Conservation (phyloP, 2,329 filamentous ascomycete species). For the Pseudocercospora fuligena region DNA sequence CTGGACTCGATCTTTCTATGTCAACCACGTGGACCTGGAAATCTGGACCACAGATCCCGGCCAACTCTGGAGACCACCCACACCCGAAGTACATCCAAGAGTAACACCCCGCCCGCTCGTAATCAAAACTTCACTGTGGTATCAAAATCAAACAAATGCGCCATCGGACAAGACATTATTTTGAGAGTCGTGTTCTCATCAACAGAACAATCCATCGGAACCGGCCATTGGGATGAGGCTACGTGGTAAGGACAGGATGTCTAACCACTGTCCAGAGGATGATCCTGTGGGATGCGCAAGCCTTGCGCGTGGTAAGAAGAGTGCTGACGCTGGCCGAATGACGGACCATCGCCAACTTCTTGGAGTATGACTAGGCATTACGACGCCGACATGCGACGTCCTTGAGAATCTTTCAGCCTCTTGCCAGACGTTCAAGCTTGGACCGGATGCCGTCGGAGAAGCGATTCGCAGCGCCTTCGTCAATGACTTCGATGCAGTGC, state of each 20-base stretch:
- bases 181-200: constrained; percentile 7
- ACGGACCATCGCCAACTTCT: background rate
- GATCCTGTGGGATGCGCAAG: no score
- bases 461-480: constrained; percentile 57
- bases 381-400: background rate
- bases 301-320: background rate
- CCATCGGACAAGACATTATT: background rate
- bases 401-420: constrained; percentile 28
- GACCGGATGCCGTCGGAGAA: constrained; percentile 61
- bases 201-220: background rate
- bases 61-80: constrained; percentile 2
- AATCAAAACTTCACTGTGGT: background rate
- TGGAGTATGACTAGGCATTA: background rate
- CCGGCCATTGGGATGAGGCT: background rate
- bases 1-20: background rate
- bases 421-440: constrained; percentile 56
- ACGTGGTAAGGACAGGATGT: background rate
- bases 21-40: constrained; percentile 2
- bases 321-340: background rate
- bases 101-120: background rate
- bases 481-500: constrained; percentile 59
- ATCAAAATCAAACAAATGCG: constrained; percentile 4
- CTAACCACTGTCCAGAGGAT: background rate
- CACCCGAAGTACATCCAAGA: background rate
- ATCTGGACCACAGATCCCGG: background rate